phyloP scores from a whole-genome alignment of 257 asterid species.

The Paulownia fortunei region DNA sequence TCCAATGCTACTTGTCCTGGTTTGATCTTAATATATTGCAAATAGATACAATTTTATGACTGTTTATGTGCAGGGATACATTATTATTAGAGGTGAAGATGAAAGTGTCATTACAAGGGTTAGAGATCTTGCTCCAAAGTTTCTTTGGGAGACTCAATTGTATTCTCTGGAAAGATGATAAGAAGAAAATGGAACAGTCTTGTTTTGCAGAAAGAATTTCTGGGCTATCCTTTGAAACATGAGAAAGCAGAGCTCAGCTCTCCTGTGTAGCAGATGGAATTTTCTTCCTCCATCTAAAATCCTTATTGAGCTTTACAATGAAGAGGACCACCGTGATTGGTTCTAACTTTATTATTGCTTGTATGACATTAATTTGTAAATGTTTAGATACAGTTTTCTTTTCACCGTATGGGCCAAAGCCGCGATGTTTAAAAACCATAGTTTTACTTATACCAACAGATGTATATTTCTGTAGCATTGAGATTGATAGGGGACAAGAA shows the following conservation, averaged over 20 bases:
- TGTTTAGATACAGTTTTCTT: neutral
- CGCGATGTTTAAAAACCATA: too few species aligned
- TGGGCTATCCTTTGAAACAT: slow-evolving; percentile 59
- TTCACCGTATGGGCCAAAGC: too few species aligned
- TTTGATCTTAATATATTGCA: too few species aligned
- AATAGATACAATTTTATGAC: neutral
- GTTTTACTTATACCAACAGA: neutral
- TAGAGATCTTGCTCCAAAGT: slow-evolving; percentile 54
- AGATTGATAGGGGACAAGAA: too few species aligned
- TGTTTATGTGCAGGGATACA: slow-evolving; percentile 52
- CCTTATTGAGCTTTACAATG: neutral
- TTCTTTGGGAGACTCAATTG: slow-evolving; percentile 65
- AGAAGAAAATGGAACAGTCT: slow-evolving; percentile 47
- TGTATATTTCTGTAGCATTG: neutral
- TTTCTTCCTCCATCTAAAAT: neutral
- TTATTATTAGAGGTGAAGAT: slow-evolving; percentile 67
- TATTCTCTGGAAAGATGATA: slow-evolving; percentile 58
- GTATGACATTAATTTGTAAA: neutral
- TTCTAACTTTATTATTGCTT: slow-evolving; percentile 17
- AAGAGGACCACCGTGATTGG: neutral
- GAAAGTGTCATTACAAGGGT: slow-evolving; percentile 44
- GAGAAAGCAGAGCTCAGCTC: neutral
- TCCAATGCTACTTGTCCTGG: too few species aligned
- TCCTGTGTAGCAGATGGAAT: too few species aligned
- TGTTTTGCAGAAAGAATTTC: slow-evolving; percentile 67